phyloP scores from a whole-genome alignment of 106 monocot species.

The Acorus calamus region DNA sequence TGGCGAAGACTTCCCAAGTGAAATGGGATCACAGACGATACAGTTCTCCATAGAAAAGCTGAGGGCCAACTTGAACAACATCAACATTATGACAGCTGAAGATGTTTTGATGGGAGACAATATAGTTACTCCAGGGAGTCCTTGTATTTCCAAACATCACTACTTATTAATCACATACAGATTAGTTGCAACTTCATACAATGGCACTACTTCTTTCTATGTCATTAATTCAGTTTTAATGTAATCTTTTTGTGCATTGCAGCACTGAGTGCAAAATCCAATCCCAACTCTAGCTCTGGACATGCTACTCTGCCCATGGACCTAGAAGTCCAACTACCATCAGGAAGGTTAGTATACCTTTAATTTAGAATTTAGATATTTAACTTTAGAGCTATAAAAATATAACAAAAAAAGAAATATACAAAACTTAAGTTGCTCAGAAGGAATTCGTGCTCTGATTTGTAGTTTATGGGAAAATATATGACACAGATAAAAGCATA shows the following conservation, averaged over 20 bases:
- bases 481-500: no score
- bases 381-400: no score
- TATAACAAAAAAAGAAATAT: not conserved
- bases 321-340: constrained; percentile 37
- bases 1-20: constrained; percentile 20
- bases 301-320: constrained; percentile 22
- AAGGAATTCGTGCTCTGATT: not conserved
- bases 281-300: constrained; percentile 46
- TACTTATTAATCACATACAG: not conserved
- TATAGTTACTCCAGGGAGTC: constrained; percentile 35
- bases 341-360: constrained; percentile 36
- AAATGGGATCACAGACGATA: constrained; percentile 19
- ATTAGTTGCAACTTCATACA: no score
- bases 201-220: no score
- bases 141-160: constrained; percentile 25
- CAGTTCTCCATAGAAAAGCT: constrained; percentile 41
- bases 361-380: not conserved
- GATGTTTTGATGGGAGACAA: constrained; percentile 8
- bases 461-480: no score
- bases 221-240: no score
- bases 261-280: constrained; percentile 31
- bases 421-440: not conserved
- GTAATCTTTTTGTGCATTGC: not conserved
- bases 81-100: constrained; percentile 20
- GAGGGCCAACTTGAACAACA: constrained; percentile 23